These are phyloP conservation scores for Beauveria sp. DNA, from an alignment of 2,329 filamentous ascomycete genomes.

Conservation along the genomic window DNA sequence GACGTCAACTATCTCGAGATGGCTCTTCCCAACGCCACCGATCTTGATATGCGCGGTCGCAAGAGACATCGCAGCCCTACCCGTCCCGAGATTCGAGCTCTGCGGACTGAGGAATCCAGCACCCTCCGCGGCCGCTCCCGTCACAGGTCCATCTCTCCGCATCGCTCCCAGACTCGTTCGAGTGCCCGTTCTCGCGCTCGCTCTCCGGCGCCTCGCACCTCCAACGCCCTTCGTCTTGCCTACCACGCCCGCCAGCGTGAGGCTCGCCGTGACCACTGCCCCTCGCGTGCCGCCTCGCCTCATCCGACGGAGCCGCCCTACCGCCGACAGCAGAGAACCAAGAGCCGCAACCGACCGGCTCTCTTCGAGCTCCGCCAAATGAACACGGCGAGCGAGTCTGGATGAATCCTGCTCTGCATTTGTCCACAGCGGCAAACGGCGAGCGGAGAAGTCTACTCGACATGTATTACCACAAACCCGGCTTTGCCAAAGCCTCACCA, in stretches of 20 bases:
- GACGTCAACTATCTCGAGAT: conserved; percentile 9
- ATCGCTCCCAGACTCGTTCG: conserved; percentile 21
- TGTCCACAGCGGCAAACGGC: not conserved
- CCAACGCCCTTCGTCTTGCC: conserved; percentile 33
- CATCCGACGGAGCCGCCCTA: conserved; percentile 22
- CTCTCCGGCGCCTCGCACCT: conserved; percentile 28
- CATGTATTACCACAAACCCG: not conserved
- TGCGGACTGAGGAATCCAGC: conserved; percentile 34
- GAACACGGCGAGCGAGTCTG: not conserved
- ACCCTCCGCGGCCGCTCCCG: conserved; percentile 35
- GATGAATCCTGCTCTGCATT: not conserved
- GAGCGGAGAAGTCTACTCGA: not conserved
- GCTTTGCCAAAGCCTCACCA: not conserved
- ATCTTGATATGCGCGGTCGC: conserved; percentile 26
- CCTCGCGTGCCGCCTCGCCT: conserved; percentile 30
- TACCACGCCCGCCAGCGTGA: conserved; percentile 33
- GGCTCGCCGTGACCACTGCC: conserved; percentile 37
- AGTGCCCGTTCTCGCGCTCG: conserved; percentile 24
- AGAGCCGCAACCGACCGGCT: conserved; percentile 30
- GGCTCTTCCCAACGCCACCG: not conserved
- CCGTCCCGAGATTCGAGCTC: conserved; percentile 23
- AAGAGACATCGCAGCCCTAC: conserved; percentile 33
- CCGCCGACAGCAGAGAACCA: conserved; percentile 30
- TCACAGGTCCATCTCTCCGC: conserved; percentile 31
- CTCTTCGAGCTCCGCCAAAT: conserved; percentile 20